Base-by-base conservation (phyloP, 1,139 yeast species). In the Diutina scorzettiae region DNA sequence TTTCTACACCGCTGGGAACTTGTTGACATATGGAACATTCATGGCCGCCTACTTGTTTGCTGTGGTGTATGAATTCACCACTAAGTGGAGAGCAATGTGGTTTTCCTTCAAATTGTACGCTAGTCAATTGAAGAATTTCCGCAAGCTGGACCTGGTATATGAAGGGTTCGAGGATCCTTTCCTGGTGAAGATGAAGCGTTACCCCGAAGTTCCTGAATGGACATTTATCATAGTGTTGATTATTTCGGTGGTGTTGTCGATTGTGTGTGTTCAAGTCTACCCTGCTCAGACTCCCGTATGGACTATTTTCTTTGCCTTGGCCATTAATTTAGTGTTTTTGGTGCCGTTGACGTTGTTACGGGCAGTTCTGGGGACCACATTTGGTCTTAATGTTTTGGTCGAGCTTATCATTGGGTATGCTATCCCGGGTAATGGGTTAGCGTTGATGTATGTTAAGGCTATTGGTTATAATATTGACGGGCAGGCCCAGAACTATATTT, bases 401-500 rank as follows among this genome's bases (percentile, higher is more conserved):
- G 82, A 78, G 54, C 61, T 78, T 49, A 69, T 78, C 46, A 63
- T 73, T 42, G 85, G 85, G 19, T 76, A 76, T 50, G 78, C 80
- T 2, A 49, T 78, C 29, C 83, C 81, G 25, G 81, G 81, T 41
- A 76, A 77, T 44, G 80, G 79, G 37, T 59, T 66, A 41, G 83
- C 83, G 1, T 58, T 76, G 48, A 76, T 72, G 69, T 66, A 73
- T 28, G 59, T 76, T 48, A 77, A 78, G 53, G 76, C 79, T 1
- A 66, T 66, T 46, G 83, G 82, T 23, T 69, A 69, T 50, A 76
- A 76, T 53, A 74, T 76, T 48, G 74, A 71, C 56, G 73, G 72
- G 2, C 83, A 77, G 57, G 80, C 82, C n/a, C 75, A 74, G 43
- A 65, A 63, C 52, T 78, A 70, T 57, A 62, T 76, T 41, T 54